Conservation (phyloP, 2,329 filamentous ascomycete species). For the Thelonectria olida region DNA sequence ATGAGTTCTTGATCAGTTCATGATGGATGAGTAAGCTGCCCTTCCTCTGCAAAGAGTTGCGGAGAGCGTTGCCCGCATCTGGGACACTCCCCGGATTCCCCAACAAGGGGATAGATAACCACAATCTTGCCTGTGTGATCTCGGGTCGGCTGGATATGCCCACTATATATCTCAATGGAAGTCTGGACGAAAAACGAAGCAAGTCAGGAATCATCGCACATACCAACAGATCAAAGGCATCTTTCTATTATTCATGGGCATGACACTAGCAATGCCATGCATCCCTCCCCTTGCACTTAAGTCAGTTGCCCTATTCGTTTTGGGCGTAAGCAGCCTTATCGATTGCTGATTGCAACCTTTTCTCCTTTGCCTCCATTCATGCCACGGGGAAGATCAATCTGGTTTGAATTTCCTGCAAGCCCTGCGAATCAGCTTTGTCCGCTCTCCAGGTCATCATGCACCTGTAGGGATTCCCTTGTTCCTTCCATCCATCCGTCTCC, state of each 20-base stretch:
- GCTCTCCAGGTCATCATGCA: neutral
- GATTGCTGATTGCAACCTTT: neutral
- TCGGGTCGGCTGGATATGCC: neutral
- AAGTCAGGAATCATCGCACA: neutral
- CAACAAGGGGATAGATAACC: neutral
- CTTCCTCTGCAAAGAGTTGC: too few relatives aligned
- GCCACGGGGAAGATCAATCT: neutral
- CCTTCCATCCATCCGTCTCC: neutral
- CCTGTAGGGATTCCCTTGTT: neutral
- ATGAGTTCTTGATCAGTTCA: too few relatives aligned
- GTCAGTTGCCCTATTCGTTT: too few relatives aligned
- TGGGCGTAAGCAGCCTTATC: neutral
- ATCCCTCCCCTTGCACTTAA: too few relatives aligned
- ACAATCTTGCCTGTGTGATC: neutral
- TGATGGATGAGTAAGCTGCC: too few relatives aligned
- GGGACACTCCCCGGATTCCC: neutral
- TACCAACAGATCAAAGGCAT: neutral
- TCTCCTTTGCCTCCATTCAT: neutral
- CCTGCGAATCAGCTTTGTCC: neutral
- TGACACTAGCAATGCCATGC: conserved; percentile 4
- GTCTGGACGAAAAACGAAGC: neutral
- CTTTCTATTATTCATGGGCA: conserved; percentile 3
- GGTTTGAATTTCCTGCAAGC: neutral
- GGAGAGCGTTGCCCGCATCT: too few relatives aligned
- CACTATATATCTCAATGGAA: neutral